These are phyloP conservation scores for Pleurotus sapidus DNA, from an alignment of 768 basidiomycete species.

Conservation along the genomic window DNA sequence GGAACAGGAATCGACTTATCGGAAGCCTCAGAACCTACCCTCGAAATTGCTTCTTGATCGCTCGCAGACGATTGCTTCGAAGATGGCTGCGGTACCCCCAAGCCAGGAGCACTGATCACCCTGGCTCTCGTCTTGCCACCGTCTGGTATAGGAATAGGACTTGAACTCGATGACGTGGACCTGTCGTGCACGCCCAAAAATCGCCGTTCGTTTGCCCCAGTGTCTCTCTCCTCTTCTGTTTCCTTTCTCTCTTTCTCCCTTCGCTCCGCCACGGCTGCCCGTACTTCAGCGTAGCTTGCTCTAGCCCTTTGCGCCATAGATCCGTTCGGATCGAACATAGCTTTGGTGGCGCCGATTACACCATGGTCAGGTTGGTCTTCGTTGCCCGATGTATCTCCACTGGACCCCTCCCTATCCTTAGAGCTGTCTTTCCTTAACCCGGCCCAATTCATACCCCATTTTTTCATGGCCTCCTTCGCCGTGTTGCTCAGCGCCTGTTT, in stretches of 20 bases:
- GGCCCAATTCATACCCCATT: constrained; percentile 88
- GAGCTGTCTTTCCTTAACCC: constrained; percentile 53
- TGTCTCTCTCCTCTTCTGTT: constrained; percentile 4
- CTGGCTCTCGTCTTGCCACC: constrained; percentile 3
- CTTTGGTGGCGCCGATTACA: constrained; percentile 26
- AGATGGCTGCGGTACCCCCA: neutral
- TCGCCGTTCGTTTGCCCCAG: constrained; percentile 18
- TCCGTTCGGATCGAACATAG: constrained; percentile 20
- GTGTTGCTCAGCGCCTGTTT: constrained; percentile 84
- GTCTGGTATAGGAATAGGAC: constrained; percentile 19
- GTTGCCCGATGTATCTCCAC: constrained; percentile 11
- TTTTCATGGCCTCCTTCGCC: constrained; percentile 86
- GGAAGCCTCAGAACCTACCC: neutral
- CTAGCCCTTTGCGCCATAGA: constrained; percentile 36
- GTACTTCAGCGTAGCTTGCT: constrained; percentile 69
- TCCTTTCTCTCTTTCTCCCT: constrained; percentile 39
- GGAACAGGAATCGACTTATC: neutral
- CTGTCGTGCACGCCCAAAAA: constrained; percentile 9
- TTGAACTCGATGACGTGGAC: constrained; percentile 8
- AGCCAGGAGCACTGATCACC: neutral
- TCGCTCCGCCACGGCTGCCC: constrained; percentile 73
- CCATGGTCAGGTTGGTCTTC: constrained; percentile 45
- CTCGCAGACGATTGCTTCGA: neutral
- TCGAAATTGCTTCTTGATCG: neutral
- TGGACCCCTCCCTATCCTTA: constrained; percentile 16